Conservation (phyloP, 805 yeast genomes). For the Kuraishia piskuri region DNA sequence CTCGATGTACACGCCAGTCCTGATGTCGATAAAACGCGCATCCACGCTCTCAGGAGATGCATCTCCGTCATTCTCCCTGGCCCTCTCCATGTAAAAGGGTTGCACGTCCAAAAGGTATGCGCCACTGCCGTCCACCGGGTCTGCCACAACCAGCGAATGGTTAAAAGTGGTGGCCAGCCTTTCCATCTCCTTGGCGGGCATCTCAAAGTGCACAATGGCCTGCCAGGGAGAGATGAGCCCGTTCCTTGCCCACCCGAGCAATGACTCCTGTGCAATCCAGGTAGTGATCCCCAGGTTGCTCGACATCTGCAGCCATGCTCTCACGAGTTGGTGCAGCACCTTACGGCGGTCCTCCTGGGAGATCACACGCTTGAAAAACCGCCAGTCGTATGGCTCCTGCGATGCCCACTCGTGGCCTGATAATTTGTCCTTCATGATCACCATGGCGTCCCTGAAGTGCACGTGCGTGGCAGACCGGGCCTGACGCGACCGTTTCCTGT, state of each 20-base stretch:
- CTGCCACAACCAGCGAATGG: slow-evolving; percentile 33
- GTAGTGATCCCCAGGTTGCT: slow-evolving; percentile 32
- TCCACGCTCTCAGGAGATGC: slow-evolving; percentile 36
- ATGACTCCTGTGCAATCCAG: slow-evolving; percentile 56
- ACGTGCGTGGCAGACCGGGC: slow-evolving; percentile 21
- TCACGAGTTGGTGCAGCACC: slow-evolving; percentile 31
- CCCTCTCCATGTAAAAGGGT: slow-evolving; percentile 41
- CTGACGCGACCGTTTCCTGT: slow-evolving; percentile 19
- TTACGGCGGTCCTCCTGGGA: slow-evolving; percentile 17
- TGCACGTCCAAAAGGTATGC: slow-evolving; percentile 37
- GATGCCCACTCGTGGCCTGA: slow-evolving; percentile 29
- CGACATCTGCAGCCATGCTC: slow-evolving; percentile 40
- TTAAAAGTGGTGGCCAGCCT: slow-evolving; percentile 38
- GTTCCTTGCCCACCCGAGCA: slow-evolving; percentile 52
- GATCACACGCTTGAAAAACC: slow-evolving; percentile 40
- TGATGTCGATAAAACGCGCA: slow-evolving; percentile 44
- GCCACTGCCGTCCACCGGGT: slow-evolving; percentile 36
- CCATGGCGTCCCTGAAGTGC: slow-evolving; percentile 24
- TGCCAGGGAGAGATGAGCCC: slow-evolving; percentile 51
- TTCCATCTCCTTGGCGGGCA: slow-evolving; percentile 38
- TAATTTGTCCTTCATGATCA: slow-evolving; percentile 20
- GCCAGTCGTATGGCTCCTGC: slow-evolving; percentile 41
- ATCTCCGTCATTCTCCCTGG: slow-evolving; percentile 35
- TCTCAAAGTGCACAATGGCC: slow-evolving; percentile 37
- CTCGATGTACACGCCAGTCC: slow-evolving; percentile 38